These are phyloP conservation scores for Psidium friedrichsthalianum DNA, from an alignment of 345 rosid genomes.

Conservation along the genomic window DNA sequence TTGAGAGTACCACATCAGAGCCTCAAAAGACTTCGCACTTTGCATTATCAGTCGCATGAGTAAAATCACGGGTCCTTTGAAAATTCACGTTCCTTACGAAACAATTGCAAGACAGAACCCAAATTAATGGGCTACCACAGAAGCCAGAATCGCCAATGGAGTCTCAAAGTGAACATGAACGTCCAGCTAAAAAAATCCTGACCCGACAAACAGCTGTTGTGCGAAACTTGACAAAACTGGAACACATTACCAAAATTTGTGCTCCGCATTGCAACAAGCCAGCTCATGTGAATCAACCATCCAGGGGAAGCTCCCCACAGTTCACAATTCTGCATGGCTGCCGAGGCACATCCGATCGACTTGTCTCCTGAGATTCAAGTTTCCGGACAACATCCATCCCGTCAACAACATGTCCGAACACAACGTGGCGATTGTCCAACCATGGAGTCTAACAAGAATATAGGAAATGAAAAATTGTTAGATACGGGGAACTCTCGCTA, in stretches of 20 bases:
- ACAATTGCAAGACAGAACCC: not conserved
- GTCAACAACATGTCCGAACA: constrained; percentile 71
- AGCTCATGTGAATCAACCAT: constrained; percentile 25
- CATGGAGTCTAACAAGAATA: constrained; percentile 47
- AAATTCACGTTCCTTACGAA: not conserved
- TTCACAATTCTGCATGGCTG: constrained; percentile 65
- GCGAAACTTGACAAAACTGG: not conserved
- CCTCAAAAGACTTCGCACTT: not conserved
- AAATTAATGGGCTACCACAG: not conserved
- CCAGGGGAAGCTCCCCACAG: constrained; percentile 69
- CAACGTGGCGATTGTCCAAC: constrained; percentile 91
- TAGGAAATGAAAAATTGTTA: not conserved
- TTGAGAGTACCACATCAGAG: not conserved
- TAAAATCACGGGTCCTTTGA: not conserved
- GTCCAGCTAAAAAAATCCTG: not conserved
- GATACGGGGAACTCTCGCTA: not conserved
- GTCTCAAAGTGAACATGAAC: not conserved
- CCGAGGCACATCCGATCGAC: constrained; percentile 54
- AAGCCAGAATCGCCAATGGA: not conserved
- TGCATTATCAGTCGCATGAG: not conserved
- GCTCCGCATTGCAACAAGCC: not conserved
- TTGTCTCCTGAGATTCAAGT: constrained; percentile 72
- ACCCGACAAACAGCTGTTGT: not conserved
- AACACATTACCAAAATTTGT: not conserved
- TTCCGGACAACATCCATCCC: constrained; percentile 64